Evolutionary conservation across 179 eudicot genomes (phyloP).

Genomic region (Carnegiea gigantea): DNA sequence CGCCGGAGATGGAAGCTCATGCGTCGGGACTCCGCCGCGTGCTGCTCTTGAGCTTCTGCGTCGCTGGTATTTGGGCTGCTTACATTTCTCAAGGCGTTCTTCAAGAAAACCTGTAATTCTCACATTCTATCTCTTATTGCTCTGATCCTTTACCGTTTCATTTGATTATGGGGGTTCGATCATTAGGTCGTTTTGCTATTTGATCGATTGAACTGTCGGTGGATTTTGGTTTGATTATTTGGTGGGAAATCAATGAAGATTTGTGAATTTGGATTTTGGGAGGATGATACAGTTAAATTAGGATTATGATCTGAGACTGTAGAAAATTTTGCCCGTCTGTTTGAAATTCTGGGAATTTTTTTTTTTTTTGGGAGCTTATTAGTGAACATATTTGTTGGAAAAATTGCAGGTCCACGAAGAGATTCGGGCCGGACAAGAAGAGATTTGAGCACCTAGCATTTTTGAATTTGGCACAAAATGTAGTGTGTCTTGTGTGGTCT

Average conservation of each 20-base stretch:
- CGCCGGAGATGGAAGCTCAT: slow-evolving; percentile 65
- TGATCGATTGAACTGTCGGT: not conserved
- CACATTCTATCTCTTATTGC: not conserved
- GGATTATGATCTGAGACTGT: not conserved
- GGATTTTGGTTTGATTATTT: not conserved
- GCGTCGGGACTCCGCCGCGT: slow-evolving; percentile 75
- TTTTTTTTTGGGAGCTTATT: not conserved
- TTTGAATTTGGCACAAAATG: slow-evolving; percentile 86
- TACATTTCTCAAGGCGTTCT: slow-evolving; percentile 94
- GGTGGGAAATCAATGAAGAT: not conserved
- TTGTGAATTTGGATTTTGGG: slow-evolving; percentile 4
- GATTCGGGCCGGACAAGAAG: slow-evolving; percentile 81
- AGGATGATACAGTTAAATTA: not conserved
- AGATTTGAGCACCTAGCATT: slow-evolving; percentile 92
- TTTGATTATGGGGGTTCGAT: not conserved
- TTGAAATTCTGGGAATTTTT: not conserved
- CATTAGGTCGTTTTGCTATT: not conserved
- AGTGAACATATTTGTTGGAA: not conserved
- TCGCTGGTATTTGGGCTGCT: slow-evolving; percentile 94
- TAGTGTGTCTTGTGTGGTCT: slow-evolving; percentile 88
- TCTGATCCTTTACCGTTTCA: not conserved
- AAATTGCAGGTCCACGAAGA: slow-evolving; percentile 73
- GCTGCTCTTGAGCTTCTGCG: slow-evolving; percentile 64
- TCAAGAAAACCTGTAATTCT: slow-evolving; percentile 76
- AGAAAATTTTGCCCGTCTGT: not conserved